Conservation (phyloP, 148 eudicot species). For the Rhododendron kiyosumense region DNA sequence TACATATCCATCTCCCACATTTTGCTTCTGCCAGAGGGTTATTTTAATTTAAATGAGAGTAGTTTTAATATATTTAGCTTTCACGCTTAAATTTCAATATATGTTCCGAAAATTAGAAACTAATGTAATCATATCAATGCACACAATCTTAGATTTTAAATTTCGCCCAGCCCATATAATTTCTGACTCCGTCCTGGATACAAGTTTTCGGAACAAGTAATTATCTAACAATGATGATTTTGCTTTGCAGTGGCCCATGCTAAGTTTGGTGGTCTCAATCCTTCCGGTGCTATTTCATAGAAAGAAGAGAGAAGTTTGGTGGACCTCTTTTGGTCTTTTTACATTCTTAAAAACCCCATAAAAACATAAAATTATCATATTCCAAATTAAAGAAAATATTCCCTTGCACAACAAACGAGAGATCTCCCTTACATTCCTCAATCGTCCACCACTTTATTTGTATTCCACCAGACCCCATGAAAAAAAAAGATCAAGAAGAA, state of each 20-base stretch:
- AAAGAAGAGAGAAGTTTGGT: slow-evolving; percentile 32
- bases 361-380: background rate
- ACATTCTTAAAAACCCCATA: background rate
- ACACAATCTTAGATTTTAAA: background rate
- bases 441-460: slow-evolving; percentile 42
- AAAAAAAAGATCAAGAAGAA: background rate
- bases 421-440: slow-evolving; percentile 66
- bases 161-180: too few species aligned
- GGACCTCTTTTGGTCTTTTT: slow-evolving; percentile 15
- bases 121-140: too few species aligned
- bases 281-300: slow-evolving; percentile 56
- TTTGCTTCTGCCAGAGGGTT: too few species aligned
- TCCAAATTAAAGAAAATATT: slow-evolving; percentile 14
- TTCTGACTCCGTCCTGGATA: background rate
- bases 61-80: too few species aligned
- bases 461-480: slow-evolving; percentile 1
- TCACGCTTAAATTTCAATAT: too few species aligned
- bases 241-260: slow-evolving; percentile 25
- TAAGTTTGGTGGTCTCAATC: slow-evolving; percentile 28
- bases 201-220: too few species aligned
- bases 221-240: background rate
- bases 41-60: too few species aligned
- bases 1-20: too few species aligned
- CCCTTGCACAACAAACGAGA: slow-evolving; percentile 46
- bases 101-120: too few species aligned